phyloP scores from a whole-genome alignment of 371 early-diverging fungal species.

The Mortierella sp. region DNA sequence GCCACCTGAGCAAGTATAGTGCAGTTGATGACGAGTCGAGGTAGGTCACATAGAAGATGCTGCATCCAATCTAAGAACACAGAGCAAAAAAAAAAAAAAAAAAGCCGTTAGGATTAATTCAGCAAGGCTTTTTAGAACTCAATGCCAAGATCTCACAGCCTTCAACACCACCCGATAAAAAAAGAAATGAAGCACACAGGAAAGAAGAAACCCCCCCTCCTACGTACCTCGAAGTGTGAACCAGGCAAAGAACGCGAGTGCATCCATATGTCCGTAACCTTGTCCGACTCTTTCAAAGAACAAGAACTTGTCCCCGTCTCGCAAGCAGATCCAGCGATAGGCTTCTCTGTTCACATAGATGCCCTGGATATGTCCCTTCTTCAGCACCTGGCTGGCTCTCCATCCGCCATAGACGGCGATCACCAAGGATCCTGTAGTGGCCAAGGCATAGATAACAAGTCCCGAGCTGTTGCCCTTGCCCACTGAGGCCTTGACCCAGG shows the following conservation, averaged over 20 bases:
- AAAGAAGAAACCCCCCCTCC: background rate
- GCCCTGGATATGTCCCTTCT: slow-evolving; percentile 35
- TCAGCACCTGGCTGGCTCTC: slow-evolving; percentile 29
- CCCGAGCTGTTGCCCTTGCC: slow-evolving; percentile 33
- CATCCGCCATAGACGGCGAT: slow-evolving; percentile 39
- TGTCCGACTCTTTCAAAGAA: slow-evolving; percentile 50
- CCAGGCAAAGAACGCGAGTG: slow-evolving; percentile 42
- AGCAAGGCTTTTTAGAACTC: no score
- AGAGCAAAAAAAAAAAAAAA: background rate
- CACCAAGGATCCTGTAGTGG: slow-evolving; percentile 19
- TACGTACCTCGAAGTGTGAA: slow-evolving; percentile 40
- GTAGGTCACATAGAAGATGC: slow-evolving; percentile 40
- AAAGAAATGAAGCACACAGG: background rate
- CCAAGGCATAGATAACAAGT: slow-evolving; percentile 27
- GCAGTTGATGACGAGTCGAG: slow-evolving; percentile 47
- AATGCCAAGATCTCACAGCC: no score
- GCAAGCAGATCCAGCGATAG: slow-evolving; percentile 44
- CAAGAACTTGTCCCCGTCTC: slow-evolving; percentile 30
- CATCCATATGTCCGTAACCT: slow-evolving; percentile 41
- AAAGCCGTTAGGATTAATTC: background rate
- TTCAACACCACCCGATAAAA: slow-evolving; percentile 10
- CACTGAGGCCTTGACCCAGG: slow-evolving; percentile 23
- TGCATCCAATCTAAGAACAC: slow-evolving; percentile 46
- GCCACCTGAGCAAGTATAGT: slow-evolving; percentile 35
- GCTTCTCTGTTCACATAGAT: slow-evolving; percentile 50